A percentile compares a stretch with the other conserved stretches of the same genome.
Conservation (phyloP, 495 filamentous ascomycete species). For the Talaromyces borbonicus region DNA sequence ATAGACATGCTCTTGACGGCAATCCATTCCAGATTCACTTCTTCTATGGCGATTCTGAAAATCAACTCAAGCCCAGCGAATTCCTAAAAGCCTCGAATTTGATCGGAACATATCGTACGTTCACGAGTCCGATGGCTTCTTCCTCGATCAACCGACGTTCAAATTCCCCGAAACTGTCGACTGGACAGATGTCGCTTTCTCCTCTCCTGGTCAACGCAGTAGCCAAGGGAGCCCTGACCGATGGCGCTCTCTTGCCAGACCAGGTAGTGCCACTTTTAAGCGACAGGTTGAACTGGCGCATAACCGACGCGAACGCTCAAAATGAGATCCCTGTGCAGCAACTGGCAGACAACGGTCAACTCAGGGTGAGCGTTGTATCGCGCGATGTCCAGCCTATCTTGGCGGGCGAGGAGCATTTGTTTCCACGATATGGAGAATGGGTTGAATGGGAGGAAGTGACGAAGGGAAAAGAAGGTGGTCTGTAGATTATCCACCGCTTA, state of each 20-base stretch:
- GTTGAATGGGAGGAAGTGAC: constrained; percentile 5
- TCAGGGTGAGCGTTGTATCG: constrained; percentile 3
- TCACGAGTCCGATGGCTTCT: constrained; percentile 1
- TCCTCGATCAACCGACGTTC: not conserved
- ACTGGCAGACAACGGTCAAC: constrained; percentile 1
- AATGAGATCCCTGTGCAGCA: constrained; percentile 1
- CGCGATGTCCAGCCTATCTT: constrained; percentile 6
- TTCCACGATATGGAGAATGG: constrained; percentile 8
- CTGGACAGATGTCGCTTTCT: constrained; percentile 6
- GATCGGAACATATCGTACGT: constrained; percentile 7
- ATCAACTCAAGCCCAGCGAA: not conserved
- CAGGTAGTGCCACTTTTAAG: not conserved
- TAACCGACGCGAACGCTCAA: constrained; percentile 1
- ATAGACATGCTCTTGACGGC: constrained; percentile 4
- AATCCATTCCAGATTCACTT: constrained; percentile 9
- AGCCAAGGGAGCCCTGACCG: not conserved
- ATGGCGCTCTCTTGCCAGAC: not conserved
- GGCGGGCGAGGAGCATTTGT: constrained; percentile 6
- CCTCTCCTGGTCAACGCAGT: not conserved
- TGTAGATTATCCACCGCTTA: not conserved
- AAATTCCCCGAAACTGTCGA: not conserved
- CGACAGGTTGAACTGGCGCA: constrained; percentile 2
- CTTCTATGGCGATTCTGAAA: constrained; percentile 7
- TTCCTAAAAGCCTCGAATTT: constrained; percentile 2
- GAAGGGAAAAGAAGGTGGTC: constrained; percentile 5